Base-by-base conservation (phyloP, 2,329 filamentous ascomycete species). In the Xylaria sp. region DNA sequence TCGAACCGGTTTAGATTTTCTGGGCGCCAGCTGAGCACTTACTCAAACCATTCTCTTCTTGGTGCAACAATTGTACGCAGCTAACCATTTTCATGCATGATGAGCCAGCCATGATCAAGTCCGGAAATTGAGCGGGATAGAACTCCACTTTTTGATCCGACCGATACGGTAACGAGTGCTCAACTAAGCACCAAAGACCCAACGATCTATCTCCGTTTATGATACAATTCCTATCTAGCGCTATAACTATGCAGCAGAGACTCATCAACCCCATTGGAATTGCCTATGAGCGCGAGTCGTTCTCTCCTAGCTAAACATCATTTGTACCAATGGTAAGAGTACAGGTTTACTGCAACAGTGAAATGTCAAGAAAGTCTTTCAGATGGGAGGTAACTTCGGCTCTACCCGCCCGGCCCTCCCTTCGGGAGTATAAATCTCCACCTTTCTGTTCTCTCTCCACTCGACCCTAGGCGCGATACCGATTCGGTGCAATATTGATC, bases 401-500 rank as follows among this genome's bases (percentile, higher is more conserved):
- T 69, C 15, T 49, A 69, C 58, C 67, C 67, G 67, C 62, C 33
- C 46, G 62, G 33, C 39, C 20, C 41, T 28, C 31, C 18, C 10
- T 49, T 31, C 41, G 36, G 48, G 23, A 58, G 20, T 12, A 62
- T 18, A 13, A 1, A 52, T 61, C 62, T 23, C 56, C 61, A 51
- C 39, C 39, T 7, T 31, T 33, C 9, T 39, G 23, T 41, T 18
- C 33, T 33, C 55, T 33, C 39, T 49, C 52, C 39, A 7, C n/a
- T n/a, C 0, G 7, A 31, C 23, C 33, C 9, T 39, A 49, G 62
- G 28, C 62, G 57, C 52, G 55, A 54, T 69, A 13, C 66, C 57
- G 13, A 39, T 61, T 65, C 25, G 41, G 56, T 39, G 31, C 13
- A 62, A 70, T 70, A 70, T 67, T 70, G 68, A 58, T 51, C 54